Conservation (phyloP, 192 early-diverging fungal genomes). For the Radiomyces spectabilis region DNA sequence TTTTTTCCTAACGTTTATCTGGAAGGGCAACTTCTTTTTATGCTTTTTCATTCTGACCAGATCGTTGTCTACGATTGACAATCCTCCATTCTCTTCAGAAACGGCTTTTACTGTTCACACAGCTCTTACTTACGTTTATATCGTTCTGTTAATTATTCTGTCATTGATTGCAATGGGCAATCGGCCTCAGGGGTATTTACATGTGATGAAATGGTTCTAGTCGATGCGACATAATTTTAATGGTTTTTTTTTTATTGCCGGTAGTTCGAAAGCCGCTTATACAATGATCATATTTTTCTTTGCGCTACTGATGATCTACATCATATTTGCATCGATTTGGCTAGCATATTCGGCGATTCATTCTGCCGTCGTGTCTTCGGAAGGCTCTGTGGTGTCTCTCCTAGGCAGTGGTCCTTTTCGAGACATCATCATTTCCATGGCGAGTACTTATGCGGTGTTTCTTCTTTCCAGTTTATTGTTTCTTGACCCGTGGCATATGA, state of each 20-base stretch:
- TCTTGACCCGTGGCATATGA: slow-evolving; percentile 87
- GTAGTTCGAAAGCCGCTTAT: slow-evolving; percentile 40
- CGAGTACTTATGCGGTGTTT: slow-evolving; percentile 76
- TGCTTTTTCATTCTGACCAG: slow-evolving; percentile 68
- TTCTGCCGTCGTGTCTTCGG: slow-evolving; percentile 33
- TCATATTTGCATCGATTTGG: slow-evolving; percentile 48
- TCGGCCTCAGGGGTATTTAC: slow-evolving; percentile 67
- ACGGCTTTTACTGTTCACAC: slow-evolving; percentile 52
- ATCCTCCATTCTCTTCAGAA: slow-evolving; percentile 45
- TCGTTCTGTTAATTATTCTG: slow-evolving; percentile 65
- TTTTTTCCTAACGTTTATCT: background rate
- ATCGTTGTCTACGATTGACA: slow-evolving; percentile 16
- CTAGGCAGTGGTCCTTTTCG: slow-evolving; percentile 51
- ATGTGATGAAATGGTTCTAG: background rate
- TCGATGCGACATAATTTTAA: background rate
- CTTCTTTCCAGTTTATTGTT: slow-evolving; percentile 64
- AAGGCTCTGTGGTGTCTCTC: slow-evolving; percentile 28
- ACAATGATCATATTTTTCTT: slow-evolving; percentile 68
- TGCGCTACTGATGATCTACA: slow-evolving; percentile 71
- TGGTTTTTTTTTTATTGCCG: background rate
- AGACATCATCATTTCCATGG: slow-evolving; percentile 73
- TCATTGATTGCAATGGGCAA: slow-evolving; percentile 86
- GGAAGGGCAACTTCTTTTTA: slow-evolving; percentile 60
- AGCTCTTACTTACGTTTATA: slow-evolving; percentile 63
- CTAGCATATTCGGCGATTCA: slow-evolving; percentile 52